Conservation (phyloP, 805 yeast species). For the Komagataella kurtzmanii region DNA sequence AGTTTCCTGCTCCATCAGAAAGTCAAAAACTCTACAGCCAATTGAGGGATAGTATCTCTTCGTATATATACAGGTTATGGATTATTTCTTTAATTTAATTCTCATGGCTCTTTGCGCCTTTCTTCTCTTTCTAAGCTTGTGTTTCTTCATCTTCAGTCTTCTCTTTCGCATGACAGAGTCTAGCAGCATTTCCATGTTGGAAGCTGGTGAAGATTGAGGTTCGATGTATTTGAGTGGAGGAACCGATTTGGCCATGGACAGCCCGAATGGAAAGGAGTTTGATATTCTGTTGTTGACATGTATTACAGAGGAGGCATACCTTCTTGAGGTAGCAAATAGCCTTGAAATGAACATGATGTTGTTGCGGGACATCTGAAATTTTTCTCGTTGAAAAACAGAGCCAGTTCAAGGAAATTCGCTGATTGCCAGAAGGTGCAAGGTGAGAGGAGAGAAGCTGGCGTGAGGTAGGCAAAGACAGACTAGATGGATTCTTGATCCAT, state of each 20-base stretch:
- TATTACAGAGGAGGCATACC: neutral
- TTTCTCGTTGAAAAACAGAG: neutral
- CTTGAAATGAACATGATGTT: neutral
- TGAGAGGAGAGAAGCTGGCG: neutral
- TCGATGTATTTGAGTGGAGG: neutral
- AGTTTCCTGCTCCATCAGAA: neutral
- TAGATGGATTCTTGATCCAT: neutral
- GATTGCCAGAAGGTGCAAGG: neutral
- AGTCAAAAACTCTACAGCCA: neutral
- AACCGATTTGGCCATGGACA: neutral
- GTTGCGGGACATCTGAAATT: neutral
- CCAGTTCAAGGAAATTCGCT: neutral
- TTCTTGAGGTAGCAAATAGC: neutral
- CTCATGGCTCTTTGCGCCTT: constrained; percentile 77
- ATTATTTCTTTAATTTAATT: constrained; percentile 43
- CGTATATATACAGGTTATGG: constrained; percentile 1
- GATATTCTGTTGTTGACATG: neutral
- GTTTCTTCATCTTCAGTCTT: constrained; percentile 93
- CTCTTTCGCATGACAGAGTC: constrained; percentile 77
- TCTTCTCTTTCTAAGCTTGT: constrained; percentile 94
- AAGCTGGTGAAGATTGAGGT: neutral
- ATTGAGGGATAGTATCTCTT: neutral
- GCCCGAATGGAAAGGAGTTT: neutral
- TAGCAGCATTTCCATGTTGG: constrained; percentile 19
- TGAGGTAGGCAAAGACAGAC: no score